Evolutionary conservation across 768 basidiomycete species (phyloP).

Genomic region (Lepiota subincarnata): DNA sequence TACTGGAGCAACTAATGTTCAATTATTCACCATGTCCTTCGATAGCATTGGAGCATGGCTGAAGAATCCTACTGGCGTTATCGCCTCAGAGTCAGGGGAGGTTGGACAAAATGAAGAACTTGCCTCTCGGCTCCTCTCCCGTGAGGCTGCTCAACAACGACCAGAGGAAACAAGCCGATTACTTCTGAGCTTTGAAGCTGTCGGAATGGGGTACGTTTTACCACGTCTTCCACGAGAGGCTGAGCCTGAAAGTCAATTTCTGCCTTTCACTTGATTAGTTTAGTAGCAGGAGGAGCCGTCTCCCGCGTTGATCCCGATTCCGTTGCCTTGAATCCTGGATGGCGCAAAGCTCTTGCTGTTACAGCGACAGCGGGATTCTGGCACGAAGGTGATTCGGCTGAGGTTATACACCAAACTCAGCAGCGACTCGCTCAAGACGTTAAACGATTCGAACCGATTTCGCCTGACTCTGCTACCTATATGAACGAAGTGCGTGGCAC

Average conservation of each 20-base stretch:
- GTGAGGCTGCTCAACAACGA: constrained; percentile 19
- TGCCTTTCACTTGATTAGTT: not conserved
- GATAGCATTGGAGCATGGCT: constrained; percentile 25
- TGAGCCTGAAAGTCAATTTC: no score
- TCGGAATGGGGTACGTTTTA: not conserved
- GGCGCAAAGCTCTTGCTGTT: constrained; percentile 40
- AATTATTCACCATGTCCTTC: constrained; percentile 11
- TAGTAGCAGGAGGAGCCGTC: not conserved
- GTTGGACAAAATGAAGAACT: constrained; percentile 23
- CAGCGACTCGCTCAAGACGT: constrained; percentile 3
- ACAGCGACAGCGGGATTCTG: constrained; percentile 5
- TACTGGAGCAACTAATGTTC: constrained; percentile 10
- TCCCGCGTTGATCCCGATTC: constrained; percentile 30
- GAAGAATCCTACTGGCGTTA: constrained; percentile 1
- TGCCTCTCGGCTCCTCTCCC: constrained; percentile 29
- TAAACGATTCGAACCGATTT: constrained; percentile 19
- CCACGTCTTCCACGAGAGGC: not conserved
- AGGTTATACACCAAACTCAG: constrained; percentile 17
- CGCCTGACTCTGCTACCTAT: constrained; percentile 38
- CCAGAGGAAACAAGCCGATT: constrained; percentile 21
- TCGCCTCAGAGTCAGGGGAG: not conserved
- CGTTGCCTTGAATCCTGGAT: constrained; percentile 42
- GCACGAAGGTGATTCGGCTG: constrained; percentile 10
- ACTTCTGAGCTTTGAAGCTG: constrained; percentile 12
- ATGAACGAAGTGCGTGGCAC: constrained; percentile 41